These are phyloP conservation scores for Olyra latifolia DNA, from an alignment of 176 grass and related monocot genomes.

Conservation along the genomic window DNA sequence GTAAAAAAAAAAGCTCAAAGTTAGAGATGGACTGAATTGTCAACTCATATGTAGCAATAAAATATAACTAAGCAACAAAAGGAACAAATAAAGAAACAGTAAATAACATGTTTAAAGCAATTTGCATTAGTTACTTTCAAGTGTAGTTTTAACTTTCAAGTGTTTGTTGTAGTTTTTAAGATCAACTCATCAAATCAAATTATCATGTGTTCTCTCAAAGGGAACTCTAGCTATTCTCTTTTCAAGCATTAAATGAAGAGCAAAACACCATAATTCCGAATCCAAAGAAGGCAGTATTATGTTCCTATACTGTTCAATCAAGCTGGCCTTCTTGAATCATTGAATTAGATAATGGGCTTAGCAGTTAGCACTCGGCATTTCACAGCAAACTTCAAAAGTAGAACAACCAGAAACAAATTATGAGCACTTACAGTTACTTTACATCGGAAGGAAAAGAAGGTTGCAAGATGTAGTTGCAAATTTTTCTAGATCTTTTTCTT, in stretches of 20 bases:
- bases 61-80: slow-evolving; percentile 26
- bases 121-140: not conserved
- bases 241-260: slow-evolving; percentile 26
- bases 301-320: slow-evolving; percentile 1
- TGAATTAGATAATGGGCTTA: slow-evolving; percentile 6
- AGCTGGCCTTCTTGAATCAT: slow-evolving; percentile 13
- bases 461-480: slow-evolving; percentile 10
- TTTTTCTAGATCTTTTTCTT: slow-evolving; percentile 5
- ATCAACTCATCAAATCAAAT: slow-evolving; percentile 22
- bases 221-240: not conserved
- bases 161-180: slow-evolving; percentile 6
- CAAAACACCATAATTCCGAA: not conserved
- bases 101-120: slow-evolving; percentile 21
- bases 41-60: slow-evolving; percentile 20
- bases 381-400: slow-evolving; percentile 20
- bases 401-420: not conserved
- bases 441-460: not conserved
- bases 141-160: not conserved
- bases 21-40: slow-evolving; percentile 37
- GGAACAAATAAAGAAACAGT: slow-evolving; percentile 3
- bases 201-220: slow-evolving; percentile 18
- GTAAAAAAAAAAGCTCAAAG: slow-evolving; percentile 29
- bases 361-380: not conserved
- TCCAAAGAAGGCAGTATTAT: not conserved
- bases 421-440: not conserved